Evolutionary conservation across 2,329 filamentous ascomycete species (phyloP), one percentile per base, ranked within the genome.

Genomic region (Sporothrix protearum): DNA sequence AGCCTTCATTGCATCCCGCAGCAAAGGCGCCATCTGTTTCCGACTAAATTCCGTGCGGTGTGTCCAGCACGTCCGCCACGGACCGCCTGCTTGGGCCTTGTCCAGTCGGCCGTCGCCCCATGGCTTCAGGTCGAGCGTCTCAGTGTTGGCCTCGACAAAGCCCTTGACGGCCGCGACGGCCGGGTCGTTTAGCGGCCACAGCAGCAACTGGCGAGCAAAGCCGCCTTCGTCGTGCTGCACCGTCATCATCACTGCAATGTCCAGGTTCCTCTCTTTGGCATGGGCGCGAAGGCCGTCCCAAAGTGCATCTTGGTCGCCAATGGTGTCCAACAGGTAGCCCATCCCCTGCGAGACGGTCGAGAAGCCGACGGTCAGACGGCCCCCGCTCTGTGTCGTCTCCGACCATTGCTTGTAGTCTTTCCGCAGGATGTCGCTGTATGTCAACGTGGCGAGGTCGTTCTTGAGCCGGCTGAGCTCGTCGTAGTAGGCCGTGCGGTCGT

Each of bases 321-420:
- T 87, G 75, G 88, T 87, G 16, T 79, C 76, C 12, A 87, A 78
- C 51, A 94, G 79, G 73, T 89, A 92, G 10, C 59, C 76, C 6
- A 94, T 80, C n/a, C 85, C 81, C 75, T 88, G 88, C 2, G 91
- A 87, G 2, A 90, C 83, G 55, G 87, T 87, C 76, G 88, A 87
- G 70, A 92, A 88, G n/a, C 92, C 92, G 4, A 95, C 83, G 22
- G 81, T 83, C 49, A 88, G 77, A 1, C 16, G 16, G 0, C 80
- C 81, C 19, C 7, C 19, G 12, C 82, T 81, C 71, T 88, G 87
- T 22, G 66, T 42, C 36, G 5, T 25, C 36, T 76, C 75, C 12
- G 22, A 28, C 92, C 92, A 96, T 77, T 92, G 85, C 81, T 96
- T 96, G 81, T 94, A 96, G 80, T 96, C 92, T 79, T 95, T 95